These are phyloP conservation scores for Phytophthora lateralis DNA, from an alignment of 352 stramenopile genomes.

Conservation along the genomic window DNA sequence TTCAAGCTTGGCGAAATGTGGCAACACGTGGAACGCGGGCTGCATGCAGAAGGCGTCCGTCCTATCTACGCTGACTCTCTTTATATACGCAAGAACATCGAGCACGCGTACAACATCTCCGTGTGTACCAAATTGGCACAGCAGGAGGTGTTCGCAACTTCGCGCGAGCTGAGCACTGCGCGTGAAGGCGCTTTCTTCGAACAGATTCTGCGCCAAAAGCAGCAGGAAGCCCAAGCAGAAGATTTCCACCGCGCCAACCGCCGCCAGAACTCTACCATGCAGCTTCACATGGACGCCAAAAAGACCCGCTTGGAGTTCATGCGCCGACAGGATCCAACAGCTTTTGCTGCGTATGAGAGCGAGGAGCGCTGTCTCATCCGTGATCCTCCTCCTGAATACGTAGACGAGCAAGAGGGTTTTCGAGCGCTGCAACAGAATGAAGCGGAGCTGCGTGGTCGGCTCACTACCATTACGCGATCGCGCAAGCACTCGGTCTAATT, in stretches of 20 bases:
- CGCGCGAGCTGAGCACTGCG: conserved; percentile 15
- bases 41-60: conserved; percentile 66
- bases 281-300: conserved; percentile 79
- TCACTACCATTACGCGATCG: conserved; percentile 52
- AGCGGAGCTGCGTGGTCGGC: conserved; percentile 53
- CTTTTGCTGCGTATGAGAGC: conserved; percentile 57
- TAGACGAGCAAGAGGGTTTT: conserved; percentile 52
- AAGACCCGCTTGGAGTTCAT: conserved; percentile 74
- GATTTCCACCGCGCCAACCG: conserved; percentile 55
- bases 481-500: conserved; percentile 22
- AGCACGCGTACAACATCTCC: conserved; percentile 73
- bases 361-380: conserved; percentile 48
- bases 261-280: conserved; percentile 75
- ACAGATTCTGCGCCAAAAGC: conserved; percentile 64
- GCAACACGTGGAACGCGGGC: conserved; percentile 67
- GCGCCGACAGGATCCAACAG: conserved; percentile 58
- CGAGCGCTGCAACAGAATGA: conserved; percentile 51
- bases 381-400: conserved; percentile 54
- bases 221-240: conserved; percentile 70
- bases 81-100: conserved; percentile 74
- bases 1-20: conserved; percentile 77
- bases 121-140: conserved; percentile 70
- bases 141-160: conserved; percentile 47
- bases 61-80: conserved; percentile 79
- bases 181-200: conserved; percentile 57